These are phyloP conservation scores for Geotrichum klebahnii DNA, from an alignment of 1,139 yeast genomes.

Conservation along the genomic window DNA sequence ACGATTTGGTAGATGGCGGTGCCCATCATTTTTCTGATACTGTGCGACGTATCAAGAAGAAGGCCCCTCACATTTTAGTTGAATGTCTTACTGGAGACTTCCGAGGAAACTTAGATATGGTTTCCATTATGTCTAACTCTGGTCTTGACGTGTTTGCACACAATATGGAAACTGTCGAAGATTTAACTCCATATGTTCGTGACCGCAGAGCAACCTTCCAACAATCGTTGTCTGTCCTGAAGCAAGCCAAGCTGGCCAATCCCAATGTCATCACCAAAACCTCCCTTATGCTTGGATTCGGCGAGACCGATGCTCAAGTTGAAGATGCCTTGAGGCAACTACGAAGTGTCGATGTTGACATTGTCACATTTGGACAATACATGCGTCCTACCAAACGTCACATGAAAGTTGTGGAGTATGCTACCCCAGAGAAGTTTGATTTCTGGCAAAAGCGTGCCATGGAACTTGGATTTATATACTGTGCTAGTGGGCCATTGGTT, in stretches of 20 bases:
- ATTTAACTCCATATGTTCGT: slow-evolving; percentile 86
- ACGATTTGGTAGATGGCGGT: slow-evolving; percentile 91
- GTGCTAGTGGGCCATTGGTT: slow-evolving; percentile 96
- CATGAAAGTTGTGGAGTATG: slow-evolving; percentile 94
- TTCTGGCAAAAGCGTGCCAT: slow-evolving; percentile 86
- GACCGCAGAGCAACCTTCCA: slow-evolving; percentile 95
- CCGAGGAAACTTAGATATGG: slow-evolving; percentile 82
- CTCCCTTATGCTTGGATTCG: slow-evolving; percentile 93
- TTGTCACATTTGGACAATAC: slow-evolving; percentile 97
- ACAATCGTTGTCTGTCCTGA: slow-evolving; percentile 74
- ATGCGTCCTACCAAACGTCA: slow-evolving; percentile 99
- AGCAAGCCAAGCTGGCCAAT: slow-evolving; percentile 72
- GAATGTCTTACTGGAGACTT: slow-evolving; percentile 96
- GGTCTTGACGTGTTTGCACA: slow-evolving; percentile 97
- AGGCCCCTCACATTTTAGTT: slow-evolving; percentile 86
- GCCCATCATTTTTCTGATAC: slow-evolving; percentile 87
- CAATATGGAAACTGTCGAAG: slow-evolving; percentile 94
- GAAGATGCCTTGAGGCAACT: slow-evolving; percentile 69
- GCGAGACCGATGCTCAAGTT: slow-evolving; percentile 90
- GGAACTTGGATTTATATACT: slow-evolving; percentile 88
- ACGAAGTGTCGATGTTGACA: slow-evolving; percentile 76
- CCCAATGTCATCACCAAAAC: slow-evolving; percentile 85
- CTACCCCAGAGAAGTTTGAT: slow-evolving; percentile 92
- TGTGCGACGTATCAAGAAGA: slow-evolving; percentile 73
- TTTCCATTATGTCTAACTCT: slow-evolving; percentile 69